Evolutionary conservation across 2,329 filamentous ascomycete genomes (phyloP).

Genomic region (Aspergillus luchuensis): DNA sequence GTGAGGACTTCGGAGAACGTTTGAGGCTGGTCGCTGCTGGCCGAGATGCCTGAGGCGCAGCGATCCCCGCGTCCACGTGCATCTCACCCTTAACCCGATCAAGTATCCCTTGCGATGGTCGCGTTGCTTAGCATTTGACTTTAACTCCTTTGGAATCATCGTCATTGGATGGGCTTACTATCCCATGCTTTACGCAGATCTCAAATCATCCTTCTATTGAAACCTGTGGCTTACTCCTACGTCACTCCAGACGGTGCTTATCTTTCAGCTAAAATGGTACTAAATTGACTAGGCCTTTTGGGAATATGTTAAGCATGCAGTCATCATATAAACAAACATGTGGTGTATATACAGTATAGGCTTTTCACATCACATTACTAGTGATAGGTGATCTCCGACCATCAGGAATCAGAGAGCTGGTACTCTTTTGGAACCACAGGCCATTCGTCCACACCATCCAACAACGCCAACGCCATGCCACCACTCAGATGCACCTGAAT

Average conservation of each 20-base stretch:
- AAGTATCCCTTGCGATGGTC: neutral
- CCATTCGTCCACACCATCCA: slow-evolving; percentile 44
- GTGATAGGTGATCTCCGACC: no score
- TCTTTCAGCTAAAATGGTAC: no score
- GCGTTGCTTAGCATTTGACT: neutral
- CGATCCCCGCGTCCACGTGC: neutral
- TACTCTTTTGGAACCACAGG: slow-evolving; percentile 32
- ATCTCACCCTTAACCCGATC: neutral
- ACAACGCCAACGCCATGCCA: slow-evolving; percentile 59
- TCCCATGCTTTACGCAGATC: no score
- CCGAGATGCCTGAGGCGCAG: neutral
- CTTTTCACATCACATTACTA: no score
- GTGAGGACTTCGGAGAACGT: neutral
- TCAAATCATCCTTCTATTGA: no score
- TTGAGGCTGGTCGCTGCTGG: neutral
- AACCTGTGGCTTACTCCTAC: no score
- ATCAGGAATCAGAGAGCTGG: neutral
- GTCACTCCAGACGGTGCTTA: no score
- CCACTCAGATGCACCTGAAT: slow-evolving; percentile 57
- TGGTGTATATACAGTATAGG: no score
- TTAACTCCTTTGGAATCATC: neutral
- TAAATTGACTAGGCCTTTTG: no score
- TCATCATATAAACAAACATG: neutral
- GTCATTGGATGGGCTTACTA: no score
- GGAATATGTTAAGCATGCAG: no score